A percentile compares a stretch with the other conserved stretches of the same genome.
These are phyloP conservation scores for Citropsis articulata DNA, from an alignment of 345 rosid species.

Conservation along the genomic window DNA sequence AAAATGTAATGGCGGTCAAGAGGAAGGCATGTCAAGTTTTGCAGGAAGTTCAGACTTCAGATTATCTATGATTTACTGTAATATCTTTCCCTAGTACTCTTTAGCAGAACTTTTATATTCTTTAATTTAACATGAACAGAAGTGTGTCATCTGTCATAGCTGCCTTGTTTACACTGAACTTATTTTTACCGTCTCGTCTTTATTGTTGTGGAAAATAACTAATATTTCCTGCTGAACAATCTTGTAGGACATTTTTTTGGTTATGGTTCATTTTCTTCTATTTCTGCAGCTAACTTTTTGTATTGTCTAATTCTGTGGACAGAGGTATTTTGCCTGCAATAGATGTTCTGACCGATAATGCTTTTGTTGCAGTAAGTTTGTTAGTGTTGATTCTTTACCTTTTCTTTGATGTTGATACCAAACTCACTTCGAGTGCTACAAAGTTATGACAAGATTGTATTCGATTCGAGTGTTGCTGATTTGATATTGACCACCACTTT, in stretches of 20 bases:
- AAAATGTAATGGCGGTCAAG: background rate
- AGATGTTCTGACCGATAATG: conserved; percentile 46
- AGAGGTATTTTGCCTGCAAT: conserved; percentile 96
- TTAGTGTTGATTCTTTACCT: background rate
- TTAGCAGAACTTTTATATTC: background rate
- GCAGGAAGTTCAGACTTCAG: background rate
- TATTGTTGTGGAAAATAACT: background rate
- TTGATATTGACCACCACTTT: background rate
- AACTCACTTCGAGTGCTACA: background rate
- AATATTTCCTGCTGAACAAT: background rate
- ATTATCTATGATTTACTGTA: background rate
- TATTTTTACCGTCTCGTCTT: background rate
- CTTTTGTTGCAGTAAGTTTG: conserved; percentile 75
- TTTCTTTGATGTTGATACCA: background rate
- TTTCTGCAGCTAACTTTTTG: conserved; percentile 25
- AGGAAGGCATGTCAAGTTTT: background rate
- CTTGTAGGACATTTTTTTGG: background rate
- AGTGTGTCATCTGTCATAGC: background rate
- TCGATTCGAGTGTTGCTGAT: background rate
- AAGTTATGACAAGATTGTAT: background rate
- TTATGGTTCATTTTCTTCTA: background rate
- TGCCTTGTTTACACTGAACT: background rate
- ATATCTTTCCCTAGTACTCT: background rate
- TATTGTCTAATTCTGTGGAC: conserved; percentile 30
- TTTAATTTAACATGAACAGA: background rate